These are phyloP conservation scores for Lunasporangiospora selenospora DNA, from an alignment of 192 early-diverging fungal species.

Conservation along the genomic window DNA sequence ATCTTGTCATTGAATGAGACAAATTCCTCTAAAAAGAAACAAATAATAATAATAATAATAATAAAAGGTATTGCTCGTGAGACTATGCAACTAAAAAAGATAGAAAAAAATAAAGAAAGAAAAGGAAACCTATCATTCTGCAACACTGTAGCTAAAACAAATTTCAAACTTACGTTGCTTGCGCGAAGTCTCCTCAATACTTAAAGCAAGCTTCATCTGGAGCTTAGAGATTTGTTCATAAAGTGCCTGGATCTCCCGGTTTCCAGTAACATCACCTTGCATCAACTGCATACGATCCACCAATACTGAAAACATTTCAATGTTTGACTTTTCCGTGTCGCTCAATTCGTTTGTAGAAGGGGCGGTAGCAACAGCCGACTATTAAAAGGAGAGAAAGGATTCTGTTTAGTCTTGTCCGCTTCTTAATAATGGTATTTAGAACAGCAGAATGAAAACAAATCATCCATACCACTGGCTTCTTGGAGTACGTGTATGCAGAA, in stretches of 20 bases:
- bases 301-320: constrained; percentile 88
- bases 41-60: not conserved
- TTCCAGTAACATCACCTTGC: constrained; percentile 78
- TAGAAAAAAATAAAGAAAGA: not conserved
- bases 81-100: not conserved
- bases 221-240: constrained; percentile 88
- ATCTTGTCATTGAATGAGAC: constrained; percentile 44
- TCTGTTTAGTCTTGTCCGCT: not conserved
- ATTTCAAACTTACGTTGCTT: constrained; percentile 1
- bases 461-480: constrained; percentile 19
- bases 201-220: constrained; percentile 80
- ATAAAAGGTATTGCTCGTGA: too few relatives aligned
- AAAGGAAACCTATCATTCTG: too few relatives aligned
- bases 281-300: constrained; percentile 80
- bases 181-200: not conserved
- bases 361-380: constrained; percentile 14
- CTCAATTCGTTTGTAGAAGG: constrained; percentile 67
- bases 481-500: constrained; percentile 27
- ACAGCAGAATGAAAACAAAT: not conserved
- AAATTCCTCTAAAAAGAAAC: constrained; percentile 30
- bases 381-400: not conserved
- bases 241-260: constrained; percentile 83
- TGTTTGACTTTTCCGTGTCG: constrained; percentile 83
- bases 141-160: too few relatives aligned
- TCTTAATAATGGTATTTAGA: not conserved